These are phyloP conservation scores for Thermomyces lanuginosus DNA, from an alignment of 2,329 filamentous ascomycete genomes.

Conservation along the genomic window DNA sequence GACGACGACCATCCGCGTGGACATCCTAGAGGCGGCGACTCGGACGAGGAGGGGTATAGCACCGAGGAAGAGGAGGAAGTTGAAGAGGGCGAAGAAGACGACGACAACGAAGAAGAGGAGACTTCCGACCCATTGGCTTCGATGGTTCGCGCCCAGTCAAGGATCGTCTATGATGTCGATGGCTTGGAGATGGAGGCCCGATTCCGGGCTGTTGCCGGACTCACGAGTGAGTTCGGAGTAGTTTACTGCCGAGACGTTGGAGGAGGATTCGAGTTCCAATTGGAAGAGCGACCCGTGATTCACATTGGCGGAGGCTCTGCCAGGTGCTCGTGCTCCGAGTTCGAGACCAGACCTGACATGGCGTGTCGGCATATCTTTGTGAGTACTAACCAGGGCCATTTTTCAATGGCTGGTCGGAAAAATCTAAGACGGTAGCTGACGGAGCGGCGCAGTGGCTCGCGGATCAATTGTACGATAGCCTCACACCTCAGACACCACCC, in stretches of 20 bases:
- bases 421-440: constrained; percentile 4
- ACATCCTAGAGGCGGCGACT: constrained; percentile 1
- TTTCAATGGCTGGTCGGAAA: background rate
- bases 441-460: constrained; percentile 23
- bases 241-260: constrained; percentile 16
- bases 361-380: constrained; percentile 30
- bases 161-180: constrained; percentile 21
- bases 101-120: constrained; percentile 6
- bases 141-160: constrained; percentile 15
- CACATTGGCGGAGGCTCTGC: constrained; percentile 15
- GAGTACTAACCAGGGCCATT: constrained; percentile 8
- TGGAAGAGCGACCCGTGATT: constrained; percentile 20
- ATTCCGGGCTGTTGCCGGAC: constrained; percentile 18
- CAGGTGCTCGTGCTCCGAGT: constrained; percentile 23
- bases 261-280: constrained; percentile 21
- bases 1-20: constrained; percentile 4
- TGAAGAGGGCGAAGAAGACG: constrained; percentile 7
- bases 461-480: constrained; percentile 23
- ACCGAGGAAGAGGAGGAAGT: constrained; percentile 7
- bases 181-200: constrained; percentile 15
- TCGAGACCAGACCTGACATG: constrained; percentile 13
- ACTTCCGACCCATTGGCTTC: constrained; percentile 5
- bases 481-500: constrained; percentile 14
- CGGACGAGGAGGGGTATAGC: constrained; percentile 5
- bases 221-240: constrained; percentile 19